Evolutionary conservation across 331 rosid species (phyloP), one percentile per base, ranked within the genome.

Genomic region (Phaseolus coccineus): DNA sequence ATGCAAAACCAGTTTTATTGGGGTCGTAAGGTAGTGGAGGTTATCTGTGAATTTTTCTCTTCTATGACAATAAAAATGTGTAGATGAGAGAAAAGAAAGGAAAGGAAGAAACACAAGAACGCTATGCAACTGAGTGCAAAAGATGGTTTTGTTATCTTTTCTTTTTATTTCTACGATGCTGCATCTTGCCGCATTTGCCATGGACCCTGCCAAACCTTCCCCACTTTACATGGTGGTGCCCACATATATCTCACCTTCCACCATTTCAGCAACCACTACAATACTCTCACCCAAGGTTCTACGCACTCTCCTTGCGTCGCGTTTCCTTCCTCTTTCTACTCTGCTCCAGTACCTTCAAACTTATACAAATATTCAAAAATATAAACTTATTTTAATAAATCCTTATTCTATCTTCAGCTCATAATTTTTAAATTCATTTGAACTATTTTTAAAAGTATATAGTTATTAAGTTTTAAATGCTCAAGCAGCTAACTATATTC

Each of bases 151-250:
- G 12, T 39, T 25, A 19, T 52, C 25, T 62, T 62, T 31, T 63
- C 46, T 63, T 63, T 33, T 25, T 24, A 40, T 69, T 53, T 78
- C 69, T 58, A 79, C 74, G 28, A 81, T 84, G 91, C 89, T 82
- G 88, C 87, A 87, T 88, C 87, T 88, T 90, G 90, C 93, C 97
- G 91, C 92, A 85, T 87, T 88, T 79, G 75, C 31, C 4, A 28
- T 80, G 89, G 90, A 46, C 71, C 88, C 91, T 85, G 81, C 81
- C 46, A 82, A 83, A 83, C 89, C 87, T 79, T 77, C 69, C 83
- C 42, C 24, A 31, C 56, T 82, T 62, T 48, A 1, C 77, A 42
- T 2, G 25, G 53, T 69, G 86, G 89, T 52, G 77, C 84, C 52
- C 74, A 46, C 56, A 44, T 1, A 58, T 82, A 71, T 76, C 77